These are phyloP conservation scores for Phoma sp. DNA, from an alignment of 2,329 filamentous ascomycete genomes.

Conservation along the genomic window DNA sequence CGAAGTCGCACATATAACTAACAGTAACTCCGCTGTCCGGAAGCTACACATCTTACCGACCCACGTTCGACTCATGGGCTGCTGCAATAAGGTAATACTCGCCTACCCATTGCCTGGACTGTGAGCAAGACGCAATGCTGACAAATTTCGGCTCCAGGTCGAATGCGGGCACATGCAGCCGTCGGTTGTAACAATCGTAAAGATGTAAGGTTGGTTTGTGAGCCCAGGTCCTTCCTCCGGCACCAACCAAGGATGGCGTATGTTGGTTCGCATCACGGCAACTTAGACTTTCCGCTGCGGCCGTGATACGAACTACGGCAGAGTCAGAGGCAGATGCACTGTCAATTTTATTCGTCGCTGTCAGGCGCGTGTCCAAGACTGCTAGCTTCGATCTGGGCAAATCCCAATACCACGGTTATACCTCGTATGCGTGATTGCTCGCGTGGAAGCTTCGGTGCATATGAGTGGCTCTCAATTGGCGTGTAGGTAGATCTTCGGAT, in stretches of 20 bases:
- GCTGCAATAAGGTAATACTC: neutral
- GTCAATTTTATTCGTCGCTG: conserved; percentile 5
- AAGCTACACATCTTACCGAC: too few species aligned
- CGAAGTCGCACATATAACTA: neutral
- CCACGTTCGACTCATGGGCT: neutral
- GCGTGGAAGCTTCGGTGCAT: conserved; percentile 7
- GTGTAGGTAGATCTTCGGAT: conserved; percentile 2
- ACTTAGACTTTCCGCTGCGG: conserved; percentile 12
- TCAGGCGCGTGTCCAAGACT: neutral
- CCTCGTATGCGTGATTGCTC: conserved; percentile 1
- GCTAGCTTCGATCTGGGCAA: conserved; percentile 1
- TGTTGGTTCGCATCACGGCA: conserved; percentile 9
- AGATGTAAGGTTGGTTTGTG: neutral
- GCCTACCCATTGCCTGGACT: neutral
- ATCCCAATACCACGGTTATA: conserved; percentile 16
- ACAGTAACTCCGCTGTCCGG: neutral
- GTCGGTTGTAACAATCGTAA: neutral
- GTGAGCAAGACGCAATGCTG: neutral
- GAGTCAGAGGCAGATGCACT: neutral
- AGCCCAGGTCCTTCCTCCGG: conserved; percentile 8
- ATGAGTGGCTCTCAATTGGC: conserved; percentile 5
- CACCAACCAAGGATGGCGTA: conserved; percentile 6
- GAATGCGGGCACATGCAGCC: conserved; percentile 2
- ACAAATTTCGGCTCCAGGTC: conserved; percentile 1
- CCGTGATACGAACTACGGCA: conserved; percentile 8